Evolutionary conservation across 2,329 filamentous ascomycete genomes (phyloP).

Genomic region (Aspergillus sp.): DNA sequence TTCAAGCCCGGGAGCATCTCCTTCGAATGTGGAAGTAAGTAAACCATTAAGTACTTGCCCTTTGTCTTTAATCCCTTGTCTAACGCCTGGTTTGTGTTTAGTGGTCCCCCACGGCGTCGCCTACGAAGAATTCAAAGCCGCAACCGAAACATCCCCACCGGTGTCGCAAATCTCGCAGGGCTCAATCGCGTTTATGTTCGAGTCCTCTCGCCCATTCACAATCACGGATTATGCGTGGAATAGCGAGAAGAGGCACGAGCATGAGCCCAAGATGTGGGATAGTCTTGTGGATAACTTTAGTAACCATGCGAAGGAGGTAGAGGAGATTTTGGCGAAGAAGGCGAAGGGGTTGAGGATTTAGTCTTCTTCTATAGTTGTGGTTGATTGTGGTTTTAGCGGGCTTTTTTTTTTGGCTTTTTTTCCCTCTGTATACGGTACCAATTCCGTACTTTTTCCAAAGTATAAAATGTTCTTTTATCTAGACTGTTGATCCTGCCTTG

Average conservation of each 20-base stretch:
- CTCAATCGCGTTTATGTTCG: conserved; percentile 38
- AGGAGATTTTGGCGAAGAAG: conserved; percentile 43
- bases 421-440: no score
- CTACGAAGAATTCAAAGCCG: conserved; percentile 35
- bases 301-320: conserved; percentile 47
- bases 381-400: not conserved
- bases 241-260: conserved; percentile 44
- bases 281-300: conserved; percentile 55
- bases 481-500: no score
- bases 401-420: no score
- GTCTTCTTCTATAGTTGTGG: not conserved
- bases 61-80: no score
- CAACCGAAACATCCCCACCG: conserved; percentile 26
- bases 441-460: no score
- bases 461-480: no score
- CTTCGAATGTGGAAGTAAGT: conserved; percentile 37
- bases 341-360: conserved; percentile 19
- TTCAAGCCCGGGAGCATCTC: conserved; percentile 37
- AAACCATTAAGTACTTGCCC: not conserved
- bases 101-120: conserved; percentile 39
- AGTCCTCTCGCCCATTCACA: conserved; percentile 35
- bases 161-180: conserved; percentile 32
- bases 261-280: conserved; percentile 56
- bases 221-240: conserved; percentile 39
- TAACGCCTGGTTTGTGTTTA: not conserved